Evolutionary conservation across 768 basidiomycete species (phyloP).

Genomic region (Tricholoma saponaceum): DNA sequence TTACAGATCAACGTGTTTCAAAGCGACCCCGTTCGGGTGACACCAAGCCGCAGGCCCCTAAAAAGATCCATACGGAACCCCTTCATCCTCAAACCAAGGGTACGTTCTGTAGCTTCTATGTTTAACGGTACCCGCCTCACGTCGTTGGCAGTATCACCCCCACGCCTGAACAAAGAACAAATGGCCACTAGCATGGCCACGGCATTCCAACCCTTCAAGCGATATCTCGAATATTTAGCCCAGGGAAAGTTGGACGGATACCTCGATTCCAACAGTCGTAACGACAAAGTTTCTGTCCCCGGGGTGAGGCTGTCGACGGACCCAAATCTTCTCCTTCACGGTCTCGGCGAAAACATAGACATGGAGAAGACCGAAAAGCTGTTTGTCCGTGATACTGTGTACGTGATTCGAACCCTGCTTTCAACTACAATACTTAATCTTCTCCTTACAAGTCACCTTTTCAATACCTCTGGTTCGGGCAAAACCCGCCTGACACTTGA

Average conservation of each 20-base stretch:
- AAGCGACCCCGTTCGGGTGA: background rate
- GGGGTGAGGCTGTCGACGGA: background rate
- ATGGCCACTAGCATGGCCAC: constrained; percentile 6
- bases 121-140: background rate
- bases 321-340: constrained; percentile 12
- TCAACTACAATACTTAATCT: background rate
- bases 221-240: background rate
- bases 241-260: constrained; percentile 4
- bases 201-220: constrained; percentile 6
- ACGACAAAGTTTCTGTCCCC: constrained; percentile 2
- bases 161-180: constrained; percentile 3
- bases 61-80: background rate
- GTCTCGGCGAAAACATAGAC: constrained; percentile 7
- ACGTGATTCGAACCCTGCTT: constrained; percentile 3
- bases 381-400: constrained; percentile 9
- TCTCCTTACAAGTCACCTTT: background rate
- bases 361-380: constrained; percentile 4
- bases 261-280: constrained; percentile 3
- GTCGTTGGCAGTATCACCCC: constrained; percentile 1
- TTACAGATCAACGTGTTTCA: background rate
- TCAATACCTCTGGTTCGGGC: constrained; percentile 1
- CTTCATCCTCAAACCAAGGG: background rate
- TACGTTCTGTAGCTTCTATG: background rate
- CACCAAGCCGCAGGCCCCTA: background rate
- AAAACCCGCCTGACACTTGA: constrained; percentile 7